A percentile compares a stretch with the other conserved stretches of the same genome.
phyloP scores from a whole-genome alignment of 2,329 filamentous ascomycete genomes.

The Pseudocercospora pini-densiflorae region DNA sequence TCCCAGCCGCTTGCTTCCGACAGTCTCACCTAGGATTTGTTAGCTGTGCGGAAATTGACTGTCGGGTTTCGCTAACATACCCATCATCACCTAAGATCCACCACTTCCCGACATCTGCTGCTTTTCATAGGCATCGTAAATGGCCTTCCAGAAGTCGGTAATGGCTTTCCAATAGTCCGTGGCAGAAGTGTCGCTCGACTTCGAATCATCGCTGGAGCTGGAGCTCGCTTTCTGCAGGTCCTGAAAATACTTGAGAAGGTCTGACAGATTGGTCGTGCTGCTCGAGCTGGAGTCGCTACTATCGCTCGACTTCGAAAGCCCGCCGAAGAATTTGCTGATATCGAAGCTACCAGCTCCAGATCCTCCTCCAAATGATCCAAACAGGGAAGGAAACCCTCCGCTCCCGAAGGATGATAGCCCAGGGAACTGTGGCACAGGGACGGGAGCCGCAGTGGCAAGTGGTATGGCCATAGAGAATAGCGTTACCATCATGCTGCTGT shows the following conservation, averaged over 20 bases:
- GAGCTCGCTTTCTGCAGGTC: slow-evolving; percentile 4
- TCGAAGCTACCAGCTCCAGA: background rate
- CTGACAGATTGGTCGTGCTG: background rate
- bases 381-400: background rate
- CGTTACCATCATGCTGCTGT: background rate
- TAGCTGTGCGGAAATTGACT: background rate
- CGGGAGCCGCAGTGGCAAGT: background rate
- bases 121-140: background rate
- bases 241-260: background rate
- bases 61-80: background rate
- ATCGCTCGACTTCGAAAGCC: background rate
- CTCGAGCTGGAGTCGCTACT: background rate
- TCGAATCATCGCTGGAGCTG: background rate
- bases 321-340: background rate
- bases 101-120: background rate
- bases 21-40: background rate
- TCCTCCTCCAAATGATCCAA: background rate
- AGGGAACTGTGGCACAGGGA: background rate
- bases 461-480: background rate
- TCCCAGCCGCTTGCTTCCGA: background rate
- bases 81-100: background rate
- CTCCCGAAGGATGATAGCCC: background rate
- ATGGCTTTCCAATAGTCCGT: background rate
- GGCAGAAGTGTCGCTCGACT: background rate
- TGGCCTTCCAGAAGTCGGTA: background rate